phyloP scores from a whole-genome alignment of 768 basidiomycete species.

The Plicaturopsis crispa region DNA sequence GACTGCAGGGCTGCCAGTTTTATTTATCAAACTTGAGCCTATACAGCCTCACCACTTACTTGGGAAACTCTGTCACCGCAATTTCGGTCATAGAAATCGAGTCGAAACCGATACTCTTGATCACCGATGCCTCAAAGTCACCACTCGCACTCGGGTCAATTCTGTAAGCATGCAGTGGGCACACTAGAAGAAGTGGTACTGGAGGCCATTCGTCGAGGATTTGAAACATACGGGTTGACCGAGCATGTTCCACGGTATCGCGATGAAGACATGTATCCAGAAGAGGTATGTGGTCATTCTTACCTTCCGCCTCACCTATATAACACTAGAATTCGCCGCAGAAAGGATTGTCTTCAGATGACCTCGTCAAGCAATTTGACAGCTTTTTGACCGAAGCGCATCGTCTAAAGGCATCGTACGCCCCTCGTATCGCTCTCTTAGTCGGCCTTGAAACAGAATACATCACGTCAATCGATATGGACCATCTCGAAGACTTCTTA shows the following conservation, averaged over 20 bases:
- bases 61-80: too few species aligned
- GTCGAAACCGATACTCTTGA: too few species aligned
- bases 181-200: conserved; percentile 72
- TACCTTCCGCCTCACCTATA: conserved; percentile 7
- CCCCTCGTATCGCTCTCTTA: conserved; percentile 61
- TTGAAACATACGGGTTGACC: conserved; percentile 77
- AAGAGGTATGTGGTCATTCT: conserved; percentile 60
- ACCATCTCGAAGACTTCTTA: conserved; percentile 47
- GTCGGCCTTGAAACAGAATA: conserved; percentile 92
- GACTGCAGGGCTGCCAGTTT: too few species aligned
- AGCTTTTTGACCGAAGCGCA: conserved; percentile 75
- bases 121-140: conserved; percentile 77
- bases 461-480: conserved; percentile 65
- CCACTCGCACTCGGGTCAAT: conserved; percentile 91
- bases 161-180: conserved; percentile 86
- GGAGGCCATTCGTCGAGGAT: conserved; percentile 73
- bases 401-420: conserved; percentile 58
- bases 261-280: conserved; percentile 79
- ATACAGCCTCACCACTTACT: too few species aligned
- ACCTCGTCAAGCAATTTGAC: conserved; percentile 58
- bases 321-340: conserved; percentile 23
- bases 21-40: too few species aligned
- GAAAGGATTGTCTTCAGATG: conserved; percentile 44
- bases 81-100: too few species aligned
- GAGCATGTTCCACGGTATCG: conserved; percentile 94